Evolutionary conservation across 2,329 filamentous ascomycete species (phyloP).

Genomic region (Pyrenochaeta sp.): DNA sequence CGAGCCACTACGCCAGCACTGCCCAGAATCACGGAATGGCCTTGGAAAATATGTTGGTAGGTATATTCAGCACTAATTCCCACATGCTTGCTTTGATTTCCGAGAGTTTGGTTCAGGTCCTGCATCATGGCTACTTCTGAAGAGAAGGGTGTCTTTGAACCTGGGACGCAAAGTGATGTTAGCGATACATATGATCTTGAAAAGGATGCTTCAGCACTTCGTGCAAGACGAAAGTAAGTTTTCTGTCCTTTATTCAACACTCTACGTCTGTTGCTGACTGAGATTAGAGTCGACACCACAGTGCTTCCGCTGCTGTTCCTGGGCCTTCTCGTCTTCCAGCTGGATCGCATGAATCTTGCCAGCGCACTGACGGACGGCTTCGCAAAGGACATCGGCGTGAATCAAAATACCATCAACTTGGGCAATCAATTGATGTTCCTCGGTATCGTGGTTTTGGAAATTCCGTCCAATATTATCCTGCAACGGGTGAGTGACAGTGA

Average conservation of each 20-base stretch:
- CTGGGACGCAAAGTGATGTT: slow-evolving; percentile 13
- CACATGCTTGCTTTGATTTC: not conserved
- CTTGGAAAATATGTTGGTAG: not conserved
- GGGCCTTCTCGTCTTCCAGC: slow-evolving; percentile 61
- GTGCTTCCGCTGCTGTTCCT: slow-evolving; percentile 61
- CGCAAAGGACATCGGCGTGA: slow-evolving; percentile 53
- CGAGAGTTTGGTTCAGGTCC: not conserved
- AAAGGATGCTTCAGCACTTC: slow-evolving; percentile 17
- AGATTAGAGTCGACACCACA: slow-evolving; percentile 54
- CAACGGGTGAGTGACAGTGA: slow-evolving; percentile 33
- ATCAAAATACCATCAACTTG: slow-evolving; percentile 60
- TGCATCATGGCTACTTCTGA: slow-evolving; percentile 13
- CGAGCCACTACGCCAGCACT: slow-evolving; percentile 1
- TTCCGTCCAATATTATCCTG: slow-evolving; percentile 60
- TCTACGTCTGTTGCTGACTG: not conserved
- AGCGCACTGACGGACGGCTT: slow-evolving; percentile 61
- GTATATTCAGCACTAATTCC: not conserved
- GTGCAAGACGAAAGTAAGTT: slow-evolving; percentile 31
- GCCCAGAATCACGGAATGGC: slow-evolving; percentile 2
- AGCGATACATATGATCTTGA: slow-evolving; percentile 12
- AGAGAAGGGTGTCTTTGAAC: slow-evolving; percentile 19
- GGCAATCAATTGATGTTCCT: slow-evolving; percentile 64
- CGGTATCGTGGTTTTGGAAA: slow-evolving; percentile 60
- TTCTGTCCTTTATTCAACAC: not conserved
- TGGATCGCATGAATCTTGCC: slow-evolving; percentile 63